A percentile compares a stretch with the other conserved stretches of the same genome.
Evolutionary conservation across 805 yeast species (phyloP).

Genomic region (Candida pseudoglaebosa): DNA sequence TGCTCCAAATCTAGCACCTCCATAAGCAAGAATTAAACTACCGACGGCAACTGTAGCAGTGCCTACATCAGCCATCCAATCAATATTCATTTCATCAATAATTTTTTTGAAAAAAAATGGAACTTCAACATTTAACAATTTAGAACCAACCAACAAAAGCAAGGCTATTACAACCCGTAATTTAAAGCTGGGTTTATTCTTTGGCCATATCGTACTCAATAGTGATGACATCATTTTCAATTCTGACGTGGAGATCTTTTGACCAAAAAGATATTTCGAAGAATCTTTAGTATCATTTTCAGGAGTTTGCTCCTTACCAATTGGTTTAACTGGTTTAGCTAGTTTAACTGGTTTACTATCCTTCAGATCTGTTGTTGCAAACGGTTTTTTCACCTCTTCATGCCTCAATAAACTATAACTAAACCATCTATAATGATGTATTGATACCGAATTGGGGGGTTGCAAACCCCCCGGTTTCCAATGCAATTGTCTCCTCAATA

Average conservation of each 20-base stretch:
- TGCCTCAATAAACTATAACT: background rate
- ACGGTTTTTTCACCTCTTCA: background rate
- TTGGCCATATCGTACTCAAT: conserved; percentile 78
- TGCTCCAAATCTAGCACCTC: conserved; percentile 91
- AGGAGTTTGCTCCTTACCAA: background rate
- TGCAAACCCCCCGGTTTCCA: background rate
- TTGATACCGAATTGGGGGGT: background rate
- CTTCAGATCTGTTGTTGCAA: background rate
- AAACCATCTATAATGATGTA: background rate
- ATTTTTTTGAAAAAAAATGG: conserved; percentile 88
- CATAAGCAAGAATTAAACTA: conserved; percentile 75
- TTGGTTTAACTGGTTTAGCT: background rate
- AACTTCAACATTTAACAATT: conserved; percentile 87
- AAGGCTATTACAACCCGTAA: conserved; percentile 75
- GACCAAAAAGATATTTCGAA: conserved; percentile 20
- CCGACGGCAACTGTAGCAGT: conserved; percentile 65
- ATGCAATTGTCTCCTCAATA: background rate
- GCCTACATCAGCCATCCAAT: conserved; percentile 63
- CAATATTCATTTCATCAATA: conserved; percentile 89
- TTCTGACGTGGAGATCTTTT: conserved; percentile 37
- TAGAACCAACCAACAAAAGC: conserved; percentile 69
- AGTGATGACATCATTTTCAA: conserved; percentile 59
- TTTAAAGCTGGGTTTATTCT: conserved; percentile 59
- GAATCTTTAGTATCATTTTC: background rate
- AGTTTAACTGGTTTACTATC: background rate